Base-by-base conservation (phyloP, 805 yeast genomes). In the Yarrowia hollandica region DNA sequence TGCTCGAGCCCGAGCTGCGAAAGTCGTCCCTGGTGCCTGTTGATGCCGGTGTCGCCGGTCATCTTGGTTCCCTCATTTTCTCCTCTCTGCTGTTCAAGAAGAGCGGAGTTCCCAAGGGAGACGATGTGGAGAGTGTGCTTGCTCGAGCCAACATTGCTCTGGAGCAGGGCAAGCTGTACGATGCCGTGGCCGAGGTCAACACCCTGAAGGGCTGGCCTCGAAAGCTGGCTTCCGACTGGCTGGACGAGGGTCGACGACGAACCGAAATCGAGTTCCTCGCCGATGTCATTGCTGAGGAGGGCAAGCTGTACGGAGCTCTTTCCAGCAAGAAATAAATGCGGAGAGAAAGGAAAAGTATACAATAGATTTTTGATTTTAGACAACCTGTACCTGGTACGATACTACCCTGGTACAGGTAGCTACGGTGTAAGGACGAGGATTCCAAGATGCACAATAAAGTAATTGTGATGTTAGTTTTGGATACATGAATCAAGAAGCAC, bases 11-110 rank as follows among this genome's bases (percentile, higher is more conserved):
- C 14, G 96, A 92, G 74, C 82, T 94, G 69, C 85, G 96, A 72
- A 82, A 90, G 26, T 91, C 95, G 7, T 84, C 97, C 4, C 75
- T 94, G 66, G 81, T 91, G 62, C 97, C 98, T 59, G 96, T 95
- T 66, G 88, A 92, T 68, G 96, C 99, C 22, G 99, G 99, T 68
- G 80, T 94, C 59, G 81, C 92, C 66, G 98, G 97, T 26, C 97
- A 94, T 72, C 71, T 90, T 39, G 80, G 95, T 6, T 91, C 98
- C 15, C 77, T 79, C 64, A 60, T 90, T 8, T 87, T 91, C 69
- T 86, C 96, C 31, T 82, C 80, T 66, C 78, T 91, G 62, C 79
- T 92, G 67, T 79, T 89, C 67, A 78, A 86, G 25, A 94, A 90
- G 70, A 77, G 81, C 62, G 98, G 98, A 42, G 74, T 82, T 60